Conservation (phyloP, 805 yeast genomes). For the Ogataea naganishii region DNA sequence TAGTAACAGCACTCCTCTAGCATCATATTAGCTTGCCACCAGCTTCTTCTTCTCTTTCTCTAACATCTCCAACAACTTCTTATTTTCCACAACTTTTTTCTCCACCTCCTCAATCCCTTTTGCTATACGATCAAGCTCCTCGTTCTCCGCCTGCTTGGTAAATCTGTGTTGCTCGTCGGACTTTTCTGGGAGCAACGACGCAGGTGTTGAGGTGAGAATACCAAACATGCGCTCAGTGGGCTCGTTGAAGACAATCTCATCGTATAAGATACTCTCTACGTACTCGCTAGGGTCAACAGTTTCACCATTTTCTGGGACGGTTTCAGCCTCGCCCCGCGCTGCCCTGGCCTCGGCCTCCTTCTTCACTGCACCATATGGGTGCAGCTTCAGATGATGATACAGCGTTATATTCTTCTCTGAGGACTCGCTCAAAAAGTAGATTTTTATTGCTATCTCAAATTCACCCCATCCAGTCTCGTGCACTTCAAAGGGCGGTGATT, state of each 20-base stretch:
- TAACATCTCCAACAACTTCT: conserved; percentile 17
- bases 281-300: conserved; percentile 24
- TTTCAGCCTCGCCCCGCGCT: conserved; percentile 5
- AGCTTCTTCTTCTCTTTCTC: conserved; percentile 22
- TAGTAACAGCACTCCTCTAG: no score
- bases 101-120: conserved; percentile 22
- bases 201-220: conserved; percentile 59
- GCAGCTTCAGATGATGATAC: conserved; percentile 85
- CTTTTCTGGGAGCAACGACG: conserved; percentile 37
- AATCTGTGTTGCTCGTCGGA: conserved; percentile 15
- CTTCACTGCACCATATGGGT: conserved; percentile 54
- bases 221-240: conserved; percentile 89
- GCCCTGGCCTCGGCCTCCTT: conserved; percentile 20
- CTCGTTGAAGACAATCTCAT: conserved; percentile 90
- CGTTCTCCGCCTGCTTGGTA: conserved; percentile 46
- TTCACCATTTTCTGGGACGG: conserved; percentile 1
- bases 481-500: conserved; percentile 86
- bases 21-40: conserved; percentile 2
- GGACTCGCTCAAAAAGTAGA: conserved; percentile 79
- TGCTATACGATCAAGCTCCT: conserved; percentile 52
- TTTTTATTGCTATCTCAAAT: conserved; percentile 83
- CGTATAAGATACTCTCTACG: conserved; percentile 62
- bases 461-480: conserved; percentile 99
- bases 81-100: conserved; percentile 15
- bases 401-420: conserved; percentile 80